Evolutionary conservation across 192 early-diverging fungal species (phyloP).

Genomic region (Coemansia sp.): DNA sequence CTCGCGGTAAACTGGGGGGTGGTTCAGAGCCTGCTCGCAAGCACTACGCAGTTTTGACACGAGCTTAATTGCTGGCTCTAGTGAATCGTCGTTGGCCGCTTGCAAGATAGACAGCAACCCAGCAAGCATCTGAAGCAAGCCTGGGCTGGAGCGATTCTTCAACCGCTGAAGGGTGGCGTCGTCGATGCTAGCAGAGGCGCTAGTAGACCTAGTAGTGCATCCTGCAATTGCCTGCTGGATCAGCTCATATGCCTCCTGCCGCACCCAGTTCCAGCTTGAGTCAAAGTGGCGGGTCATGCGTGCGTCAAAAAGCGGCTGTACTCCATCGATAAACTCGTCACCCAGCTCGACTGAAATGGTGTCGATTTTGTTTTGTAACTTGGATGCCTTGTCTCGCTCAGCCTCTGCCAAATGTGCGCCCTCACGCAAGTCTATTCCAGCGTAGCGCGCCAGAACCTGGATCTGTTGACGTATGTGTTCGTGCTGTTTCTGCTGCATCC

Average conservation of each 20-base stretch:
- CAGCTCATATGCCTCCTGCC: constrained; percentile 35
- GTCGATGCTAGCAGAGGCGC: constrained; percentile 63
- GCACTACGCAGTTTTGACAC: constrained; percentile 68
- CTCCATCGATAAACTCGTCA: constrained; percentile 73
- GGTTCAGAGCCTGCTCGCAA: constrained; percentile 67
- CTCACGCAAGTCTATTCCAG: constrained; percentile 71
- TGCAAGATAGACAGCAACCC: constrained; percentile 65
- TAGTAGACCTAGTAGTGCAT: constrained; percentile 72
- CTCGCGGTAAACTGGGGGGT: constrained; percentile 81
- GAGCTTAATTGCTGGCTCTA: constrained; percentile 52
- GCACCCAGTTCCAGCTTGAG: constrained; percentile 96
- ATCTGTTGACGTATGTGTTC: constrained; percentile 78
- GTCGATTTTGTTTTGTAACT: constrained; percentile 75
- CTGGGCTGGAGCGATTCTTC: constrained; percentile 77
- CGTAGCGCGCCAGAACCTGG: constrained; percentile 77
- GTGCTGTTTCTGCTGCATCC: constrained; percentile 70
- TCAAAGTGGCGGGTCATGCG: constrained; percentile 87
- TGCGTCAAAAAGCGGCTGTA: constrained; percentile 71
- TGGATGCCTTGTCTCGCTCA: constrained; percentile 57
- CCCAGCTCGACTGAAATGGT: constrained; percentile 80
- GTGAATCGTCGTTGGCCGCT: constrained; percentile 64
- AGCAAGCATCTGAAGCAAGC: constrained; percentile 73
- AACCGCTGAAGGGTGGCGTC: constrained; percentile 39
- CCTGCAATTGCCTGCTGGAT: constrained; percentile 85
- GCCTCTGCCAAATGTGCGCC: constrained; percentile 63